Percentiles rank a stretch among this genome's conserved stretches.
phyloP scores from a whole-genome alignment of 257 asterid genomes.

The Echites panduratus region DNA sequence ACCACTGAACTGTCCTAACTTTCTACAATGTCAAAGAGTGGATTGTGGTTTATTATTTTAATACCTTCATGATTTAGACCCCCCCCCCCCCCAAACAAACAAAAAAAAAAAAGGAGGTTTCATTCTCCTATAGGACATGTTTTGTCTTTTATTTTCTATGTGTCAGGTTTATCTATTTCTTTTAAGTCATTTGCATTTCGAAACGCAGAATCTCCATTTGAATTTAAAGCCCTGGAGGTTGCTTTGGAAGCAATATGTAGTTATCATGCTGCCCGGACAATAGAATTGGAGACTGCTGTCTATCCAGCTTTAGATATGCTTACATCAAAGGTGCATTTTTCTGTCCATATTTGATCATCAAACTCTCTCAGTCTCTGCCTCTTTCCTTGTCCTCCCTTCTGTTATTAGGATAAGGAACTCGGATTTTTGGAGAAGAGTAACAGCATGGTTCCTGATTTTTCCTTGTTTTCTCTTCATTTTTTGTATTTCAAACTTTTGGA shows the following conservation, averaged over 20 bases:
- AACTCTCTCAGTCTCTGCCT: background rate
- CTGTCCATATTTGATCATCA: conserved; percentile 2
- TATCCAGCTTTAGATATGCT: conserved; percentile 93
- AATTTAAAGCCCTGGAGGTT: conserved; percentile 81
- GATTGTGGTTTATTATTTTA: background rate
- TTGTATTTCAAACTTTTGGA: too few relatives aligned
- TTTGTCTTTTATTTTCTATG: background rate
- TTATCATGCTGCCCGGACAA: conserved; percentile 71
- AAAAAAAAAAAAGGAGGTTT: too few relatives aligned
- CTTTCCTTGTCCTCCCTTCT: background rate
- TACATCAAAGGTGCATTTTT: conserved; percentile 66
- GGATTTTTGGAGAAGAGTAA: background rate
- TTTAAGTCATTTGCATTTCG: conserved; percentile 18
- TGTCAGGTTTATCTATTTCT: background rate
- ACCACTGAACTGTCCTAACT: background rate
- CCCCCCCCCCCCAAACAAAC: background rate
- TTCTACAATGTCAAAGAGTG: background rate
- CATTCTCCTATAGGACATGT: too few relatives aligned
- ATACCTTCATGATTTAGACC: background rate
- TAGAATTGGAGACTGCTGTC: conserved; percentile 82
- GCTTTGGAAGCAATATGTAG: conserved; percentile 94
- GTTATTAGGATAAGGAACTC: background rate
- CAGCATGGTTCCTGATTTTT: background rate
- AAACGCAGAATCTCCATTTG: conserved; percentile 81
- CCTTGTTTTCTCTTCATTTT: background rate